These are phyloP conservation scores for Fusarium clavum DNA, from an alignment of 2,329 filamentous ascomycete species.

Conservation along the genomic window DNA sequence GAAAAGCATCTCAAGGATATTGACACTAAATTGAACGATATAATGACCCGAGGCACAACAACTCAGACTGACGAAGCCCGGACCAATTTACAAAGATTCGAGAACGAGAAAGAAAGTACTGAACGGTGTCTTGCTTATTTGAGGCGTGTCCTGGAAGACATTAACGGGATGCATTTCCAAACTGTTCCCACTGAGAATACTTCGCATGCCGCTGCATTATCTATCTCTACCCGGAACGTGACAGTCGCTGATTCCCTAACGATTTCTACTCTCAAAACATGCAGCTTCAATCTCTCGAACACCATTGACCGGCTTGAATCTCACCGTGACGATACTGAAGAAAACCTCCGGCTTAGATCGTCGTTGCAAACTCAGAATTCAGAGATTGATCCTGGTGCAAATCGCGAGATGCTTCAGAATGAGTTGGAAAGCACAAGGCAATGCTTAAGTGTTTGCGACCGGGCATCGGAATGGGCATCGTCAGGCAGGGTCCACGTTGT, in stretches of 20 bases:
- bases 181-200: not conserved
- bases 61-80: not conserved
- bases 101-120: slow-evolving; percentile 20
- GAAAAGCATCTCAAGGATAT: slow-evolving; percentile 22
- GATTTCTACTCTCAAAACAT: slow-evolving; percentile 8
- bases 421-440: slow-evolving; percentile 26
- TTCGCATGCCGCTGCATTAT: not conserved
- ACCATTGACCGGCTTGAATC: slow-evolving; percentile 10
- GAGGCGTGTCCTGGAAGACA: not conserved
- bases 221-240: slow-evolving; percentile 1
- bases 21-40: slow-evolving; percentile 14
- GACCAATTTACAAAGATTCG: not conserved
- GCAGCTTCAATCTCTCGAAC: slow-evolving; percentile 4
- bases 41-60: not conserved
- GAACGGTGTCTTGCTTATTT: slow-evolving; percentile 16
- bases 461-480: slow-evolving; percentile 21
- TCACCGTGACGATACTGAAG: not conserved
- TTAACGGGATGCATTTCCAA: slow-evolving; percentile 9
- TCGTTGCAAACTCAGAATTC: not conserved
- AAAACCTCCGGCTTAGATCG: not conserved
- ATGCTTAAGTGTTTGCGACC: slow-evolving; percentile 17
- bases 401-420: not conserved
- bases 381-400: not conserved
- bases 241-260: slow-evolving; percentile 21
- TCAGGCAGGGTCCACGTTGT: slow-evolving; percentile 33